Conservation (phyloP, 495 filamentous ascomycete species). For the Staphylotrichum tortipilum region DNA sequence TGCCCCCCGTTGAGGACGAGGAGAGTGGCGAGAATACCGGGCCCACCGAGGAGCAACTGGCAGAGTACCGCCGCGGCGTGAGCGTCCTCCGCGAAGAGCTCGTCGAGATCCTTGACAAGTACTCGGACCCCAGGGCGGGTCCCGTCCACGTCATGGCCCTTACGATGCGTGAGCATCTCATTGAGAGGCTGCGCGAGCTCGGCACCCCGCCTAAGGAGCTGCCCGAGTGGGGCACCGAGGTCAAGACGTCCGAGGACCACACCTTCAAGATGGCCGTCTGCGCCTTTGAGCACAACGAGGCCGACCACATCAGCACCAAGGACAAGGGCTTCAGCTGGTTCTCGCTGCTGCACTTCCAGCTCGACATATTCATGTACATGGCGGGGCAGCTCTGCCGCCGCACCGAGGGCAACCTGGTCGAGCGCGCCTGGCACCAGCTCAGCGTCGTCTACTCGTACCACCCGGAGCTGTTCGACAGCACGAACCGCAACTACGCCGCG, state of each 20-base stretch:
- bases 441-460: conserved; percentile 34
- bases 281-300: conserved; percentile 34
- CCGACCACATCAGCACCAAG: conserved; percentile 29
- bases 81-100: conserved; percentile 37
- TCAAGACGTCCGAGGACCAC: conserved; percentile 34
- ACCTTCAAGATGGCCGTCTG: conserved; percentile 39
- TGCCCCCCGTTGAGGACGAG: conserved; percentile 24
- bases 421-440: conserved; percentile 44
- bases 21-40: neutral
- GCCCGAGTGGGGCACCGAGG: conserved; percentile 33
- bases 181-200: conserved; percentile 37
- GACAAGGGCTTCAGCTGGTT: conserved; percentile 44
- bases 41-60: conserved; percentile 32
- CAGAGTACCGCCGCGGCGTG: conserved; percentile 42
- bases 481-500: conserved; percentile 30
- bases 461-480: conserved; percentile 37
- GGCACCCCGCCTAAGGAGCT: conserved; percentile 36
- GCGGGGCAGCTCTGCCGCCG: conserved; percentile 43
- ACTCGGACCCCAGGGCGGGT: conserved; percentile 52
- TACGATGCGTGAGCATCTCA: conserved; percentile 36
- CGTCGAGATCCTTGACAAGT: conserved; percentile 40
- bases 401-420: conserved; percentile 40
- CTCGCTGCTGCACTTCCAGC: conserved; percentile 40
- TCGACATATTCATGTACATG: conserved; percentile 46
- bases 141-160: conserved; percentile 51